Base-by-base conservation (phyloP, 768 basidiomycete genomes). In the Termitomyces sp. region DNA sequence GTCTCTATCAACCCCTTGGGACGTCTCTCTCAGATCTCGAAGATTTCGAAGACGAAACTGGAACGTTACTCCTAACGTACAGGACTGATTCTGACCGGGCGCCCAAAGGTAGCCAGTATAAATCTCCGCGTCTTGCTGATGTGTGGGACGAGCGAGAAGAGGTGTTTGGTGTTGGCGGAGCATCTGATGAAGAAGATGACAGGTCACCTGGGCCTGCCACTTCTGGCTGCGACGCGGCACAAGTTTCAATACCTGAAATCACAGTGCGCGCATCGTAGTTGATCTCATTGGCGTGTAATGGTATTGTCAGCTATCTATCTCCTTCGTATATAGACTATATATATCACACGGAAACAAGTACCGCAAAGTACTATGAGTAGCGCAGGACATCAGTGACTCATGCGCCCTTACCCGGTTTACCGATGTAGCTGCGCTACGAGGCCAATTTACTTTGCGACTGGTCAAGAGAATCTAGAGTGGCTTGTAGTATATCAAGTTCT, bases 121-220 rank as follows among this genome's bases (percentile, higher is more conserved):
- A 66, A 59, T 61, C 60, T 32, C 65, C 70, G 50, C 78, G 78
- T 19, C 71, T 88, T 43, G 75, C 76, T 16, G 77, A 88, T 66
- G 83, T 86, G 43, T 91, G 89, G 89, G 86, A 91, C 59, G 87
- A 88, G 61, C 79, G 83, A 27, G 89, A 92, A 69, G 88, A 90
- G 54, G 59, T 88, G 34, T 89, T 91, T 67, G 83, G 76, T 42
- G 75, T 89, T 51, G 88, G 84, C 4, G 81, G 78, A 10, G 82
- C 83, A 57, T 83, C 82, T 62, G 84, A 85, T 48, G 74, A 79
- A 19, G 85, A 88, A 56, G 73, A 73, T 45, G 59, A 67, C 34
- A 56, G 52, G 23, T 59, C 44, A 40, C 59, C 65, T 12, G 41
- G 63, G 40, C 51, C 54, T 27, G 52, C 53, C 34, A 39, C 48